Evolutionary conservation across 2,329 filamentous ascomycete genomes (phyloP).

Genomic region (Canariomyces notabilis): DNA sequence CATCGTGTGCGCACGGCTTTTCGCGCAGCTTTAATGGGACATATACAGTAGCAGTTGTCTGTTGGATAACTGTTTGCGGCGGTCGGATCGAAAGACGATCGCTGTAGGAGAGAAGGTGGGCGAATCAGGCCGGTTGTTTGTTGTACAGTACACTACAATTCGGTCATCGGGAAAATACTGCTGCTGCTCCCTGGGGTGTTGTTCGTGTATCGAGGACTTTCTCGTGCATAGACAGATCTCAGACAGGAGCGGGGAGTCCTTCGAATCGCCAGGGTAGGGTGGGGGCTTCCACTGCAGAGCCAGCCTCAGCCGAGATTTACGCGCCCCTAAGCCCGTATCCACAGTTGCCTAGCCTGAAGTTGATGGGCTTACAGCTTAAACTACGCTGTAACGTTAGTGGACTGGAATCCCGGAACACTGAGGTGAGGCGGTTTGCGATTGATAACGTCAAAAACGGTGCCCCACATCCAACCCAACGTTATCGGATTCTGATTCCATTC

Average conservation of each 20-base stretch:
- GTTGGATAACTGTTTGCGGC: background rate
- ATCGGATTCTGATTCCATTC: too few relatives aligned
- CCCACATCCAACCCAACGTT: too few relatives aligned
- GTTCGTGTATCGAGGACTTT: too few relatives aligned
- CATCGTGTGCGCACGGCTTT: conserved; percentile 29
- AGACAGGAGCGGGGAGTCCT: background rate
- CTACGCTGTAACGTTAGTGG: too few relatives aligned
- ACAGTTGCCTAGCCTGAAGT: background rate
- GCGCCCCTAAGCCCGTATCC: conserved; percentile 2
- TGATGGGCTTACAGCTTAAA: background rate
- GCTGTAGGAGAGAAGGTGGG: background rate
- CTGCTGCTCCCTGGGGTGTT: background rate
- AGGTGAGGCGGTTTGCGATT: background rate
- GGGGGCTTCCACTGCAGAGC: background rate
- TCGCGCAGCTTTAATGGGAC: background rate
- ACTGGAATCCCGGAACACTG: background rate
- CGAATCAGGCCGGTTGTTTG: background rate
- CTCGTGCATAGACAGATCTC: background rate
- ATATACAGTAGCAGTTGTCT: background rate
- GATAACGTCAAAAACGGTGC: too few relatives aligned
- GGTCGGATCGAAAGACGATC: background rate
- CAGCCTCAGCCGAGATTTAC: conserved; percentile 14
- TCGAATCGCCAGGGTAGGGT: background rate
- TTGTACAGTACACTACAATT: background rate
- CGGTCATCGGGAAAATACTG: background rate